Evolutionary conservation across 2,329 filamentous ascomycete genomes (phyloP).

Genomic region (Fusarium sp.): DNA sequence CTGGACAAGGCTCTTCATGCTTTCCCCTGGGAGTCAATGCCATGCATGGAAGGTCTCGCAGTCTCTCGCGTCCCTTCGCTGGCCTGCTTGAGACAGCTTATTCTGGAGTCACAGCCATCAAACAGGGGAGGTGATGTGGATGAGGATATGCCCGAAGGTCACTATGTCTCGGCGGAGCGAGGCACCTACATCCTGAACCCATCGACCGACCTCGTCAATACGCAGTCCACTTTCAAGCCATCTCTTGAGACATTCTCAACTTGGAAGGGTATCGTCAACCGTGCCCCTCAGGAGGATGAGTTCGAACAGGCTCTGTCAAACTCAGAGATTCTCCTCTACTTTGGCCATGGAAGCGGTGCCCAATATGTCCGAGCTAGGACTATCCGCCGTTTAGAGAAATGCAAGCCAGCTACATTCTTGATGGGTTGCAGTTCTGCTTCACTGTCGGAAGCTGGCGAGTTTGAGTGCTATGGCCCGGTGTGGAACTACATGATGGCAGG

Average conservation of each 20-base stretch:
- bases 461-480: constrained; percentile 91
- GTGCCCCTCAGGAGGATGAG: constrained; percentile 79
- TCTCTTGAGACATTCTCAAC: constrained; percentile 72
- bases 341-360: constrained; percentile 93
- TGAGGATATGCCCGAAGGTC: constrained; percentile 52
- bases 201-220: constrained; percentile 82
- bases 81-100: constrained; percentile 80
- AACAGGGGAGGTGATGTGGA: constrained; percentile 9
- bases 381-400: constrained; percentile 81
- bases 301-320: constrained; percentile 76
- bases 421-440: constrained; percentile 95
- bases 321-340: constrained; percentile 86
- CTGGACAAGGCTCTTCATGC: constrained; percentile 91
- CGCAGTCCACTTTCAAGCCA: constrained; percentile 79
- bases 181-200: constrained; percentile 92
- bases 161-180: constrained; percentile 65
- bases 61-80: constrained; percentile 92
- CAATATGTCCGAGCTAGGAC: constrained; percentile 92
- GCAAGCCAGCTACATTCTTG: constrained; percentile 82
- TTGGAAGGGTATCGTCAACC: constrained; percentile 78
- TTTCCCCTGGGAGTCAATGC: constrained; percentile 96
- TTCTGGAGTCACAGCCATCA: constrained; percentile 64
- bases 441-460: constrained; percentile 82
- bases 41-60: constrained; percentile 82
- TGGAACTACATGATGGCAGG: constrained; percentile 93